A percentile compares a stretch with the other conserved stretches of the same genome.
Evolutionary conservation across 352 stramenopile genomes (phyloP).

Genomic region (Phytophthora niederhauseri): DNA sequence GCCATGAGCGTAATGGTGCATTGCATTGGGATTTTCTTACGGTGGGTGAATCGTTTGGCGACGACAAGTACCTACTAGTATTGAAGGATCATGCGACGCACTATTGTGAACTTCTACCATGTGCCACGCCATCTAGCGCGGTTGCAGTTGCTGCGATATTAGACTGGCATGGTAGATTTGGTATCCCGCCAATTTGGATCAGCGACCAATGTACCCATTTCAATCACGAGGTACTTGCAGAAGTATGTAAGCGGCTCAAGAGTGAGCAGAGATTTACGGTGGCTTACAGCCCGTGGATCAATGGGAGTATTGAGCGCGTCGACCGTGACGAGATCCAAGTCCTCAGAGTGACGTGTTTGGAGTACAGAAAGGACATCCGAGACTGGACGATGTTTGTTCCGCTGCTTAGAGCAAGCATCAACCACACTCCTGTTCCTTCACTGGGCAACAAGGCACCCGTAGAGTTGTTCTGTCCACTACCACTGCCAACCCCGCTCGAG

Average conservation of each 20-base stretch:
- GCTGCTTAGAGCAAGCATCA: constrained; percentile 30
- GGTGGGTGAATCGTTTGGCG: neutral
- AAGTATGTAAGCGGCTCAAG: neutral
- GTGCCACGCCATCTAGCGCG: constrained; percentile 16
- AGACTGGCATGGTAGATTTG: neutral
- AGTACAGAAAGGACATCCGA: neutral
- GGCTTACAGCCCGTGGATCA: neutral
- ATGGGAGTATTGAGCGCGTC: neutral
- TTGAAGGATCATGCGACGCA: constrained; percentile 4
- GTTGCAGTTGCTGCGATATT: constrained; percentile 26
- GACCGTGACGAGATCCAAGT: neutral
- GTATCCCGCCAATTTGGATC: neutral
- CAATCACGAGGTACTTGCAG: neutral
- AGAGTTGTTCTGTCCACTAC: constrained; percentile 27
- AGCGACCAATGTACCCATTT: neutral
- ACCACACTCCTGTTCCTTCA: constrained; percentile 33
- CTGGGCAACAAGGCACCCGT: constrained; percentile 25
- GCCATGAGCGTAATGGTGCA: neutral
- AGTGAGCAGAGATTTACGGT: neutral
- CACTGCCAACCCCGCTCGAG: neutral
- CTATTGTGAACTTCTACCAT: constrained; percentile 30
- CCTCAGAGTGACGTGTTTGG: neutral
- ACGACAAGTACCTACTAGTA: neutral
- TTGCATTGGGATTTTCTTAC: neutral
- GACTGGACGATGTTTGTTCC: constrained; percentile 28